Percentiles rank a stretch among this genome's conserved stretches.
phyloP scores from a whole-genome alignment of 2,329 filamentous ascomycete species.

The Periconia sp. region DNA sequence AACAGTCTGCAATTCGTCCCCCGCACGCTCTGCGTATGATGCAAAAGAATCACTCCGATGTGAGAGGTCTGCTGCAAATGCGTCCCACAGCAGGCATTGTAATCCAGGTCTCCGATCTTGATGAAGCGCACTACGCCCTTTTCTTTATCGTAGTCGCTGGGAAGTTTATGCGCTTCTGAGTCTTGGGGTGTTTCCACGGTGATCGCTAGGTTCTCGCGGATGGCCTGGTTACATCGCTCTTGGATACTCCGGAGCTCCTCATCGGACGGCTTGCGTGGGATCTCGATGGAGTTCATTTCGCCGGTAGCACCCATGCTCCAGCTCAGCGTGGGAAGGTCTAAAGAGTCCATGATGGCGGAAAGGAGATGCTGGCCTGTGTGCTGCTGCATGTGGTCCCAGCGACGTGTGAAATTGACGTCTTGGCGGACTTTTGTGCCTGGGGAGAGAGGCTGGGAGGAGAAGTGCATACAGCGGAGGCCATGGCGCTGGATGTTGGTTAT shows the following conservation, averaged over 20 bases:
- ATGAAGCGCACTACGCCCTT: conserved; percentile 41
- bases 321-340: conserved; percentile 34
- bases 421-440: conserved; percentile 59
- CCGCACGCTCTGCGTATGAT: conserved; percentile 37
- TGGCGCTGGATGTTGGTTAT: conserved; percentile 39
- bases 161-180: conserved; percentile 28
- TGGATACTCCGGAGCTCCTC: conserved; percentile 34
- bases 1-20: conserved; percentile 39
- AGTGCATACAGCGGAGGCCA: conserved; percentile 68
- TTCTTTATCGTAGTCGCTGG: conserved; percentile 38
- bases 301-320: conserved; percentile 40
- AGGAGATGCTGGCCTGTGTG: conserved; percentile 44
- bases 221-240: conserved; percentile 30
- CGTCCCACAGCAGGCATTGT: conserved; percentile 43
- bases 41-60: conserved; percentile 36
- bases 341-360: conserved; percentile 40
- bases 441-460: conserved; percentile 91
- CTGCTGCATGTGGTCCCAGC: conserved; percentile 45
- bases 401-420: conserved; percentile 33
- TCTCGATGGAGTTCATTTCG: conserved; percentile 43
- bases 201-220: conserved; percentile 34
- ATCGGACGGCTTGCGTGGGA: conserved; percentile 35
- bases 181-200: conserved; percentile 39
- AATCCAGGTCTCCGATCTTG: conserved; percentile 40
- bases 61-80: conserved; percentile 41